A percentile compares a stretch with the other conserved stretches of the same genome.
Evolutionary conservation across 2,329 filamentous ascomycete species (phyloP).

Genomic region (Dothistroma pini): DNA sequence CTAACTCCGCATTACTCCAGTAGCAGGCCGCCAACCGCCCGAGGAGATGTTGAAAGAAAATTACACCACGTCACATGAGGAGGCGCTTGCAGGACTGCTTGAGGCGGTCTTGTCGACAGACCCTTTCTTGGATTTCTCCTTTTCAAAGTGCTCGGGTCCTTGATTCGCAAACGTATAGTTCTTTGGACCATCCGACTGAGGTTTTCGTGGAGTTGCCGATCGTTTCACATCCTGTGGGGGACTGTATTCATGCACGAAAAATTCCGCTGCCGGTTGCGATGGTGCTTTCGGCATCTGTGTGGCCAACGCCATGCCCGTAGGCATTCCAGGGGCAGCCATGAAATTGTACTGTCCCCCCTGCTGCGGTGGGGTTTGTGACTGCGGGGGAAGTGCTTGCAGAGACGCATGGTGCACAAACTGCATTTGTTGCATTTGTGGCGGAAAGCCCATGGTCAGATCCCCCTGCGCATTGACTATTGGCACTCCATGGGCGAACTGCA

Average conservation of each 20-base stretch:
- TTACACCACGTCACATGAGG: slow-evolving; percentile 8
- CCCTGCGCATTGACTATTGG: slow-evolving; percentile 28
- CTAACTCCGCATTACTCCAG: neutral
- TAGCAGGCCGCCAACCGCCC: neutral
- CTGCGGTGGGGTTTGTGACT: slow-evolving; percentile 15
- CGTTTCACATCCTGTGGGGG: slow-evolving; percentile 42
- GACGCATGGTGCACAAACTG: slow-evolving; percentile 23
- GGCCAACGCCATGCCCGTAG: slow-evolving; percentile 24
- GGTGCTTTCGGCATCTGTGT: slow-evolving; percentile 31
- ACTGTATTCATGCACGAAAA: slow-evolving; percentile 48
- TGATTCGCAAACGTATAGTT: slow-evolving; percentile 49
- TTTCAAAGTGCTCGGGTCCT: slow-evolving; percentile 43
- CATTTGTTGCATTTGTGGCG: slow-evolving; percentile 24
- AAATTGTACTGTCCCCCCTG: slow-evolving; percentile 20
- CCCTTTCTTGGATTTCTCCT: slow-evolving; percentile 27
- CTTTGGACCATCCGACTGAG: slow-evolving; percentile 37
- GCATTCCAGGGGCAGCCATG: slow-evolving; percentile 16
- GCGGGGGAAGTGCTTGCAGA: slow-evolving; percentile 12
- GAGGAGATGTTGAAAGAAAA: neutral
- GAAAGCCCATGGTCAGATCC: slow-evolving; percentile 24
- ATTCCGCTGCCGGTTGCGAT: slow-evolving; percentile 31
- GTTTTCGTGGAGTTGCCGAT: slow-evolving; percentile 30
- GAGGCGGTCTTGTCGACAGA: slow-evolving; percentile 12
- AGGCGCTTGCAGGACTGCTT: slow-evolving; percentile 22
- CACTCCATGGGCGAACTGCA: slow-evolving; percentile 27